Evolutionary conservation across 768 basidiomycete species (phyloP), one percentile per base, ranked within the genome.

Genomic region (Xerocomellus amylosporus): DNA sequence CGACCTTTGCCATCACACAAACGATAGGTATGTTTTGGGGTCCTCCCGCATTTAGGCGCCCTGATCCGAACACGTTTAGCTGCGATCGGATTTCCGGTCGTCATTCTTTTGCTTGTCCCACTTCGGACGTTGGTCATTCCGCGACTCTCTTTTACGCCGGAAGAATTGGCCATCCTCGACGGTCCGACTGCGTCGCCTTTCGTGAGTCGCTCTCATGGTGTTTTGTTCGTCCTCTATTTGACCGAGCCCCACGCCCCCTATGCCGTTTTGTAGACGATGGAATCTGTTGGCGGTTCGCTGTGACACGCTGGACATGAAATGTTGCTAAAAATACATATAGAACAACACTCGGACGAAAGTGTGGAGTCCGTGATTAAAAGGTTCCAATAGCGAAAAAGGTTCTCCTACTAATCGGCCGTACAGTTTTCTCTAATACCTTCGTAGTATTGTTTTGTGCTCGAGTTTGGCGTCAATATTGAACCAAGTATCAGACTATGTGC

Each of bases 1-100:
- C 85, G 3, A 93, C 93, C 0, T 93, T 96, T 68, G 89, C 90
- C 8, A 85, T 97, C 58, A 93, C 90, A 0, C 93, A 97, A 66
- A 95, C 93, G 1, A 83, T 88, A 55, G 90, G 90, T 90, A 57
- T 30, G 77, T 66, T 5, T 31, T 10, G 1, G 10, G 12, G 10
- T 19, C 3, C 45, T 38, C 47, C 26, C n/a, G 20, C 12, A n/a
- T 26, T 33, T 13, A n/a, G n/a, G n/a, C n/a, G n/a, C n/a, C 14
- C 36, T 42, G 36, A 33, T 36, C 51, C 8, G 13, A 52, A 37
- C 14, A 54, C 66, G 4, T 34, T 8, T 39, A 86, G 93, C 90
- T 39, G 93, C 92, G 5, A 93, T 96, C 55, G 92, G 87, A 1
- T 97, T 97, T 68, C 93, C 94, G 0, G 78, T 96, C 47, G 83